A percentile compares a stretch with the other conserved stretches of the same genome.
Conservation (phyloP, 2,329 filamentous ascomycete species). For the Aspergillus latus region DNA sequence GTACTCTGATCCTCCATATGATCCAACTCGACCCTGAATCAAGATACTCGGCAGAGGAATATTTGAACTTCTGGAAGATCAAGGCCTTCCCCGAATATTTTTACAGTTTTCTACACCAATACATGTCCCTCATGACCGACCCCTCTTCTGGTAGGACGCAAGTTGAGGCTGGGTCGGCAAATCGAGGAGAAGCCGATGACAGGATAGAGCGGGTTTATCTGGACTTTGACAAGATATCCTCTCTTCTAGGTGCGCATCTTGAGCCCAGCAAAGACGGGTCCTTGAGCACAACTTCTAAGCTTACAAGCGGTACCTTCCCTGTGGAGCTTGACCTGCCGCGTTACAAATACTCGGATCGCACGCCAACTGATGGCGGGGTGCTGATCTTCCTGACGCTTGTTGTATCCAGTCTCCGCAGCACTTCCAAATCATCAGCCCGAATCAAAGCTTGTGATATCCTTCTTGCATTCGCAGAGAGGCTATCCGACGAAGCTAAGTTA, state of each 20-base stretch:
- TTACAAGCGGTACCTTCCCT: constrained; percentile 55
- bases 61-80: constrained; percentile 84
- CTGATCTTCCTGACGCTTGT: constrained; percentile 88
- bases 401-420: constrained; percentile 84
- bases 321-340: constrained; percentile 84
- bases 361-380: constrained; percentile 79
- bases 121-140: constrained; percentile 95
- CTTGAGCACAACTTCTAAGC: constrained; percentile 32
- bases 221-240: constrained; percentile 97
- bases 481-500: constrained; percentile 94
- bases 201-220: constrained; percentile 89
- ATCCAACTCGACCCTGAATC: constrained; percentile 91
- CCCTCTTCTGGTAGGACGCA: constrained; percentile 75
- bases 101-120: constrained; percentile 94
- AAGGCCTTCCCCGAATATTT: constrained; percentile 97
- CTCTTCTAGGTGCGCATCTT: constrained; percentile 77
- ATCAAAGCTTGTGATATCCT: constrained; percentile 88
- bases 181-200: constrained; percentile 84
- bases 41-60: constrained; percentile 89
- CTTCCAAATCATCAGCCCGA: constrained; percentile 81
- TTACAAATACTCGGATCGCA: constrained; percentile 68
- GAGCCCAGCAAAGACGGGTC: constrained; percentile 42
- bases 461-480: constrained; percentile 82
- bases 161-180: constrained; percentile 66
- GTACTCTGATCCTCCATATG: constrained; percentile 92